Base-by-base conservation (phyloP, 768 basidiomycete genomes). In the Naganishia friedmannii region DNA sequence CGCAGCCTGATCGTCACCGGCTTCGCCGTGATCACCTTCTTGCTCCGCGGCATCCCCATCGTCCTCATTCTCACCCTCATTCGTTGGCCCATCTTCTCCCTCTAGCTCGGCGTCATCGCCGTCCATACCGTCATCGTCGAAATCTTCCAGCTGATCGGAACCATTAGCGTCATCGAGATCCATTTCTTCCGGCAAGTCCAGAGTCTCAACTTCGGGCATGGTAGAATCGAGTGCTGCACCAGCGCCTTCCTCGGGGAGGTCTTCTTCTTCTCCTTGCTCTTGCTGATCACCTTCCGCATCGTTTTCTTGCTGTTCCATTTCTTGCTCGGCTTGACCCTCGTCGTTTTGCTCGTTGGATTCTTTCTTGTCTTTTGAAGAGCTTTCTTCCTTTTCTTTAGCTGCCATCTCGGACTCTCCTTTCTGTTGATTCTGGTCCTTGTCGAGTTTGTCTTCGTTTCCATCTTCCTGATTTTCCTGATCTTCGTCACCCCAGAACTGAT, bases 401-500 rank as follows among this genome's bases (percentile, higher is more conserved):
- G 87, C 86, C 74, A 92, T 84, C 72, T 95, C 92, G 9, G 60
- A 63, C 89, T 86, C 55, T 85, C 77, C 82, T 82, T 45, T 88
- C 87, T 63, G 67, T 55, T 80, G 86, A 72, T 90, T 88, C 72
- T 90, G 82, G 67, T 87, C 83, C 77, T 88, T 86, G 55, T 87
- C 85, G 54, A 88, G 81, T n/a, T 84, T 79, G 26, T 85, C 82
- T 17, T 84, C 77, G 60, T 87, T 84, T 31, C 86, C 84, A 4
- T 86, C 79, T 56, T 82, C 74, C 53, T 83, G 73, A n/a, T 78
- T 77, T 42, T 74, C 72, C 23, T 74, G 72, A 39, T 80, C 75
- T 66, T 95, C 89, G 72, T 94, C 91, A 23, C 90, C 93, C 95
- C 96, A 98, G 74, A 99, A 83, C 83, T 98, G 97, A 83, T 99